These are phyloP conservation scores for Aristolochia contorta DNA, from an alignment of 164 flowering plant species.

Conservation along the genomic window DNA sequence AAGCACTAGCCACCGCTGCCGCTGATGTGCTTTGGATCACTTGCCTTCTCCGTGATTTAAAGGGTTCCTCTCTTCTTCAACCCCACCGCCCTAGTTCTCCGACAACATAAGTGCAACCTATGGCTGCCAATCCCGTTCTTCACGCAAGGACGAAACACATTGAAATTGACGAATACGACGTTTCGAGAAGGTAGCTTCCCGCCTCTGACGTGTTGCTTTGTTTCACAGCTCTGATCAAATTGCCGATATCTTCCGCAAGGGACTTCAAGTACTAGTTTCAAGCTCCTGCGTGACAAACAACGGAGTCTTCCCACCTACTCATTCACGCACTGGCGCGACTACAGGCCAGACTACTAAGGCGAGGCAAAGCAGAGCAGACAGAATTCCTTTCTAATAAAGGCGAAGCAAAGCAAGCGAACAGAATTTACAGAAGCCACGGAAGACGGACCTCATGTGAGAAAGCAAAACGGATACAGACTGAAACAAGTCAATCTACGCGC, in stretches of 20 bases:
- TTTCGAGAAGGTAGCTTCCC: background rate
- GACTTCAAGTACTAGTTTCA: background rate
- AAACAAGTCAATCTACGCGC: too few species aligned
- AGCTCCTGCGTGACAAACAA: background rate
- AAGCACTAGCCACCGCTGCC: background rate
- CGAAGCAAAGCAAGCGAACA: too few species aligned
- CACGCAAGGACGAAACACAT: background rate
- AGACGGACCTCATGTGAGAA: too few species aligned
- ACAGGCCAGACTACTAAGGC: too few species aligned
- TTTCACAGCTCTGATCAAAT: background rate
- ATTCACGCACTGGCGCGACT: too few species aligned
- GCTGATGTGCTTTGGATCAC: background rate
- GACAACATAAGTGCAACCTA: too few species aligned
- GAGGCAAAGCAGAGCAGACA: too few species aligned
- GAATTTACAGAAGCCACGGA: too few species aligned
- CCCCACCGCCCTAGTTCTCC: background rate
- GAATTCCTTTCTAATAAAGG: too few species aligned
- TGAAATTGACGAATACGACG: background rate
- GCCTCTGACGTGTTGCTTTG: background rate
- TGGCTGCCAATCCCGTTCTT: too few species aligned
- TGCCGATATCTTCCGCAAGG: background rate
- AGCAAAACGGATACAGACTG: too few species aligned
- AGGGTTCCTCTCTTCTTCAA: background rate
- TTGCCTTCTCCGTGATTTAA: background rate
- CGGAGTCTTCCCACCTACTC: too few species aligned